phyloP scores from a whole-genome alignment of 495 filamentous ascomycete genomes.

The Trichocladium uniseriatum region DNA sequence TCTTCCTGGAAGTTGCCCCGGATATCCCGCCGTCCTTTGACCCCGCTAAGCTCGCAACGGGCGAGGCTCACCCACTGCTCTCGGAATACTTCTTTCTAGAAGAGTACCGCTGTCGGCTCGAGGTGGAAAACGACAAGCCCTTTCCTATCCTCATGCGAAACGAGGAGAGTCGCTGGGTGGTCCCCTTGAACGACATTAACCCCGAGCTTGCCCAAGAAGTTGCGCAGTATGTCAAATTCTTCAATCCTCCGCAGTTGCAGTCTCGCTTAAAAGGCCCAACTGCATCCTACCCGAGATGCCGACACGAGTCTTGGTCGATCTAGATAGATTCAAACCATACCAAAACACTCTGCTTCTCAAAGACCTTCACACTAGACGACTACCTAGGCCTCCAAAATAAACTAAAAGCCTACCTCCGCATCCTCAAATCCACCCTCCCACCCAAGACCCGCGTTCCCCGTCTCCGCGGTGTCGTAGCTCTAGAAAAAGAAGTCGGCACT shows the following conservation, averaged over 20 bases:
- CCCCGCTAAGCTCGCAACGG: slow-evolving; percentile 9
- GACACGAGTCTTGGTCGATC: slow-evolving; percentile 9
- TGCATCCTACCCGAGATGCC: slow-evolving; percentile 5
- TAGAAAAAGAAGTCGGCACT: too few relatives aligned
- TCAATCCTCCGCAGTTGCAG: slow-evolving; percentile 7
- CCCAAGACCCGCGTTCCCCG: too few relatives aligned
- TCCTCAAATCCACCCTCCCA: not conserved
- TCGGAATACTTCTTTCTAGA: slow-evolving; percentile 16
- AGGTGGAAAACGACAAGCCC: slow-evolving; percentile 7
- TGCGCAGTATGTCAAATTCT: slow-evolving; percentile 3
- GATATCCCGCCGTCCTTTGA: slow-evolving; percentile 14
- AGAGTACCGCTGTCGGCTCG: slow-evolving; percentile 8
- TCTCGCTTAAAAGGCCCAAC: slow-evolving; percentile 7
- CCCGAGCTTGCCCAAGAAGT: slow-evolving; percentile 5
- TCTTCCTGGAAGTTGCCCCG: slow-evolving; percentile 12
- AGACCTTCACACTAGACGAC: slow-evolving; percentile 1
- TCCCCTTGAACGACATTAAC: not conserved
- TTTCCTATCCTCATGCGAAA: slow-evolving; percentile 6
- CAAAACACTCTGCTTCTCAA: slow-evolving; percentile 13
- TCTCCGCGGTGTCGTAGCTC: too few relatives aligned
- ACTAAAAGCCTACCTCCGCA: slow-evolving; percentile 4
- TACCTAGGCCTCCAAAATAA: not conserved
- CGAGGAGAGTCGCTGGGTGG: not conserved
- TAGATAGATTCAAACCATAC: slow-evolving; percentile 3
- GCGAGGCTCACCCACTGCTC: slow-evolving; percentile 12